Percentiles rank a stretch among this genome's conserved stretches.
Evolutionary conservation across 352 stramenopile genomes (phyloP).

Genomic region (Detonula confervacea): DNA sequence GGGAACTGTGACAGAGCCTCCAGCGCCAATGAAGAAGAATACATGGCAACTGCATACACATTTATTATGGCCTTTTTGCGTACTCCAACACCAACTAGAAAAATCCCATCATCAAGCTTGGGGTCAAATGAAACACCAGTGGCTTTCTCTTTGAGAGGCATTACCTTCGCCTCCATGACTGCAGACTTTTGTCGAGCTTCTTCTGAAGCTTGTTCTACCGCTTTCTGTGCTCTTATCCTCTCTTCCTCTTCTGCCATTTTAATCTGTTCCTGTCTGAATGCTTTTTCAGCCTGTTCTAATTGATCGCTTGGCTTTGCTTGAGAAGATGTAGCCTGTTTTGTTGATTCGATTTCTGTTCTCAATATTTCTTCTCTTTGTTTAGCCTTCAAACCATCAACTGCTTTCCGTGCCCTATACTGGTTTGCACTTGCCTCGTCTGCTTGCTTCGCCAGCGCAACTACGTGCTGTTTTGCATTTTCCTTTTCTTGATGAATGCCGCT

Average conservation of each 20-base stretch:
- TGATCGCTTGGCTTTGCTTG: too few relatives aligned
- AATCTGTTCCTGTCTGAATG: not conserved
- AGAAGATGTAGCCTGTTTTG: too few relatives aligned
- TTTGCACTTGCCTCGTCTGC: too few relatives aligned
- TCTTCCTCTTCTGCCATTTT: not conserved
- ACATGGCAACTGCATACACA: conserved; percentile 72
- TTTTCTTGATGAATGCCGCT: too few relatives aligned
- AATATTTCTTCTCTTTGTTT: too few relatives aligned
- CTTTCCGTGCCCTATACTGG: too few relatives aligned
- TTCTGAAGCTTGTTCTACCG: not conserved
- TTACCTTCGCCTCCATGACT: conserved; percentile 13
- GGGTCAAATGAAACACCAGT: conserved; percentile 63
- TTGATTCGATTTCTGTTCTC: too few relatives aligned
- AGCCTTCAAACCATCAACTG: too few relatives aligned
- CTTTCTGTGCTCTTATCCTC: not conserved
- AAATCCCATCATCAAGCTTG: conserved; percentile 45
- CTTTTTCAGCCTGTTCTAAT: too few relatives aligned
- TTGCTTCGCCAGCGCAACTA: too few relatives aligned
- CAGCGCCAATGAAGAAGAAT: conserved; percentile 47
- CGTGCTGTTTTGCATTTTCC: too few relatives aligned
- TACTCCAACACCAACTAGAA: conserved; percentile 69
- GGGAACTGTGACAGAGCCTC: conserved; percentile 44
- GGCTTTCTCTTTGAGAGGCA: conserved; percentile 57
- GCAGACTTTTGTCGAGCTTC: not conserved
- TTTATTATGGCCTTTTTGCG: conserved; percentile 72